These are phyloP conservation scores for Lizonia empirigonia DNA, from an alignment of 2,329 filamentous ascomycete species.

Conservation along the genomic window DNA sequence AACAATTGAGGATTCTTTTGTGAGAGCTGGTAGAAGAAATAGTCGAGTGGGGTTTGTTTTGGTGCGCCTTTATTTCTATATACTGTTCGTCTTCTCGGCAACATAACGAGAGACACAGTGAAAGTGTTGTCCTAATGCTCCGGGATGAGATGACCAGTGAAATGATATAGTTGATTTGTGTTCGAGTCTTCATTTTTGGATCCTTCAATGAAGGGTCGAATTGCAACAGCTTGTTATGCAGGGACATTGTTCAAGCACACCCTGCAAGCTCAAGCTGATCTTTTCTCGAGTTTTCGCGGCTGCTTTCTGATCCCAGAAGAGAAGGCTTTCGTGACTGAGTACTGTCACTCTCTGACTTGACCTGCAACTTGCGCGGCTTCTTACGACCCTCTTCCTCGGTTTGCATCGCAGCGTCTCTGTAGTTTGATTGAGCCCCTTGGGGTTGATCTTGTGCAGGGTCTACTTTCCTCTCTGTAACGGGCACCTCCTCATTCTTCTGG, in stretches of 20 bases:
- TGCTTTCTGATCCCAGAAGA: constrained; percentile 13
- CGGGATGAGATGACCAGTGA: background rate
- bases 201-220: background rate
- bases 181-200: background rate
- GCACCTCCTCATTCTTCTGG: background rate
- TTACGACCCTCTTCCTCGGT: constrained; percentile 16
- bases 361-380: constrained; percentile 26
- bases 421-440: background rate
- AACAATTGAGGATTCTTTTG: too few relatives aligned
- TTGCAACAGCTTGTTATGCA: background rate
- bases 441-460: background rate
- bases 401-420: constrained; percentile 2
- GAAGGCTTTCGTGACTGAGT: background rate
- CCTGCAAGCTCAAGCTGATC: background rate
- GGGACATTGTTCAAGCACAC: background rate
- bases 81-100: too few relatives aligned
- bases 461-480: background rate
- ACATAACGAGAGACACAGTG: background rate
- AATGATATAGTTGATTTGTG: background rate
- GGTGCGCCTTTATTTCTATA: too few relatives aligned
- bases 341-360: background rate
- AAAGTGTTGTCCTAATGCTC: background rate
- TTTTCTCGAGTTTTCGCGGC: constrained; percentile 22
- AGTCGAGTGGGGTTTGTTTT: too few relatives aligned
- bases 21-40: too few relatives aligned